Evolutionary conservation across 805 yeast species (phyloP), one percentile per base, ranked within the genome.

Genomic region (Kazachstania bromeliacearum): DNA sequence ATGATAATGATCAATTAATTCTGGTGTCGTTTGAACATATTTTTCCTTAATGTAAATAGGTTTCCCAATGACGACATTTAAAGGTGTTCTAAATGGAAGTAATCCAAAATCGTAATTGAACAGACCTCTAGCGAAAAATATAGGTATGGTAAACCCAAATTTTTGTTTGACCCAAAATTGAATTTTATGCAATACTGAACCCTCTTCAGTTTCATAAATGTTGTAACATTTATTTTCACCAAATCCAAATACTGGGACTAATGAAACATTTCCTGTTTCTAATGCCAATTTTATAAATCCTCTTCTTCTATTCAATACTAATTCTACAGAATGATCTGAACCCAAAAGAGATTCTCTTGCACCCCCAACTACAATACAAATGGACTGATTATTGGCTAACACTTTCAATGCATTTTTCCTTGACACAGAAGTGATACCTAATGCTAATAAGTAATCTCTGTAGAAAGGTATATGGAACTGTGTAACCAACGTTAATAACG

Each of bases 321-420:
- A 62, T 39, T 81, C 80, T 45, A 75, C 71, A 1, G 60, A 53
- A 7, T 75, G 74, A 0, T 81, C 77, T 36, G 67, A 64, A 5
- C 84, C 74, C 19, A 84, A 56, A 25, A 92, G 64, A 1, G 94
- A 77, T 51, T 92, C 98, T 41, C 85, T 82, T 0, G 97, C 97
- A 0, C 98, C 98, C 2, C 98, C 98, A 17, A 92, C 78, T 1
- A 92, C 97, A 39, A 92, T 78, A 43, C 89, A 82, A 9, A 88
- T 80, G 2, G 94, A 82, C 47, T 75, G 78, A 44, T 79, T 75
- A 39, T 75, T 71, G 34, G 60, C 55, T 33, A 92, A 66, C 19
- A 85, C 66, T 18, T 77, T 68, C 42, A 71, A 61, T 31, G 92
- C 81, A 45, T 88, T 85, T 32, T 64, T 66, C 37, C 77, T 79